phyloP scores from a whole-genome alignment of 768 basidiomycete species.

The Pleurotus tuber-regium region DNA sequence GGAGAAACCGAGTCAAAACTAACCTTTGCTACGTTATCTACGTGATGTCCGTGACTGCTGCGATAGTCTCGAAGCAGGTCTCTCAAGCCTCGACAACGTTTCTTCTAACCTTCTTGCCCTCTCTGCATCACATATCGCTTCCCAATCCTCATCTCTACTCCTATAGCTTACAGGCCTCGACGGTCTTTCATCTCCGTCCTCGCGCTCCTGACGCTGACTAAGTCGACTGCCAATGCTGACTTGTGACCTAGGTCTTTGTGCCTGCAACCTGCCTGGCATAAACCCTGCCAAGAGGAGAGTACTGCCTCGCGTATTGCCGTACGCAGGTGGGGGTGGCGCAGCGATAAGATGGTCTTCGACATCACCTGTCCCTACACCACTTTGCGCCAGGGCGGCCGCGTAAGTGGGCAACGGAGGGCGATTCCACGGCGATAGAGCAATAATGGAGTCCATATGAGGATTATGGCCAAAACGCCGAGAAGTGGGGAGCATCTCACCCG shows the following conservation, averaged over 20 bases:
- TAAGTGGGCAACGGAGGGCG: conserved; percentile 70
- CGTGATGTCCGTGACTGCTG: conserved; percentile 7
- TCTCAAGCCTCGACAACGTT: conserved; percentile 47
- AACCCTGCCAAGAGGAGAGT: conserved; percentile 56
- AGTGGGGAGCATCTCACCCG: conserved; percentile 52
- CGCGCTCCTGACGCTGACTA: conserved; percentile 27
- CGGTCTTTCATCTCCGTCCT: conserved; percentile 1
- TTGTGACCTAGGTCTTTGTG: conserved; percentile 42
- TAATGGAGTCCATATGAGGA: conserved; percentile 22
- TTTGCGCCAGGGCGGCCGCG: conserved; percentile 64
- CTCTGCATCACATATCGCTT: conserved; percentile 51
- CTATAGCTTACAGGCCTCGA: conserved; percentile 47
- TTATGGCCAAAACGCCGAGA: conserved; percentile 23
- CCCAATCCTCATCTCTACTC: conserved; percentile 56
- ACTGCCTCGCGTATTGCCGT: conserved; percentile 71
- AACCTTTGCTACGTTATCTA: not conserved
- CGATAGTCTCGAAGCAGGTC: conserved; percentile 20
- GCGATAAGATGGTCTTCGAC: conserved; percentile 72
- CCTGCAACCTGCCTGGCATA: conserved; percentile 45
- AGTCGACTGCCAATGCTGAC: conserved; percentile 29
- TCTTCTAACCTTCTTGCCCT: conserved; percentile 53
- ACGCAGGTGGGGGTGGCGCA: conserved; percentile 70
- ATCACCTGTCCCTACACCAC: conserved; percentile 70
- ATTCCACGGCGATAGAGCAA: conserved; percentile 67
- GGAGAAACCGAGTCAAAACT: not conserved